phyloP scores from a whole-genome alignment of 331 rosid genomes.

The Arachis monticola region DNA sequence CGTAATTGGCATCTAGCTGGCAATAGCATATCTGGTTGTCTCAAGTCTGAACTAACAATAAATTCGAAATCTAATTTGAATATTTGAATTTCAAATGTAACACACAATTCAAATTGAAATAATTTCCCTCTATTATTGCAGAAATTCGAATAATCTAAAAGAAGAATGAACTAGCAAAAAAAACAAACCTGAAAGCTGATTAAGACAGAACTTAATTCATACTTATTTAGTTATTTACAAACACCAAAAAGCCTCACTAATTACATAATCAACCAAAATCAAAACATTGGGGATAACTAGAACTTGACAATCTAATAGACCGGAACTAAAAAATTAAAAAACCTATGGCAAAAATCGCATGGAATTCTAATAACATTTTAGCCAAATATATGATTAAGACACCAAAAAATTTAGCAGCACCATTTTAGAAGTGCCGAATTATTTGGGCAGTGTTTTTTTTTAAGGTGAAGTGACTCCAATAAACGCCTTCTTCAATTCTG shows the following conservation, averaged over 20 bases:
- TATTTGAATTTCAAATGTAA: slow-evolving; percentile 11
- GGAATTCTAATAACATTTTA: background rate
- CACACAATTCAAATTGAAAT: slow-evolving; percentile 13
- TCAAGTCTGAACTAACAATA: too few species aligned
- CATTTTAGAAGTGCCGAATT: background rate
- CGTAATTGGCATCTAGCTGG: too few species aligned
- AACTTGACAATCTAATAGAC: slow-evolving; percentile 18
- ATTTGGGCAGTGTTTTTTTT: background rate
- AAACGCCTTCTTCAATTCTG: slow-evolving; percentile 62
- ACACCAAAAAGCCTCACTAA: background rate
- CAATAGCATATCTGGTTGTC: too few species aligned
- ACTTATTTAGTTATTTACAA: background rate
- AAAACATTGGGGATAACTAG: background rate
- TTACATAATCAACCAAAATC: background rate
- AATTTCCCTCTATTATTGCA: background rate
- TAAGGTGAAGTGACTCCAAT: slow-evolving; percentile 38
- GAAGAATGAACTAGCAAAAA: background rate
- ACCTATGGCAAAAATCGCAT: background rate
- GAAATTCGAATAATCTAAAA: background rate
- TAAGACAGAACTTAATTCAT: background rate
- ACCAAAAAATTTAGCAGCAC: background rate
- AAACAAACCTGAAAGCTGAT: background rate
- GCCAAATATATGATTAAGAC: background rate
- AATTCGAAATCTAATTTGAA: background rate
- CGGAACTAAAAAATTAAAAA: slow-evolving; percentile 22